phyloP scores from a whole-genome alignment of 1,284 basidiomycete species.

The Prillingera fragicola region DNA sequence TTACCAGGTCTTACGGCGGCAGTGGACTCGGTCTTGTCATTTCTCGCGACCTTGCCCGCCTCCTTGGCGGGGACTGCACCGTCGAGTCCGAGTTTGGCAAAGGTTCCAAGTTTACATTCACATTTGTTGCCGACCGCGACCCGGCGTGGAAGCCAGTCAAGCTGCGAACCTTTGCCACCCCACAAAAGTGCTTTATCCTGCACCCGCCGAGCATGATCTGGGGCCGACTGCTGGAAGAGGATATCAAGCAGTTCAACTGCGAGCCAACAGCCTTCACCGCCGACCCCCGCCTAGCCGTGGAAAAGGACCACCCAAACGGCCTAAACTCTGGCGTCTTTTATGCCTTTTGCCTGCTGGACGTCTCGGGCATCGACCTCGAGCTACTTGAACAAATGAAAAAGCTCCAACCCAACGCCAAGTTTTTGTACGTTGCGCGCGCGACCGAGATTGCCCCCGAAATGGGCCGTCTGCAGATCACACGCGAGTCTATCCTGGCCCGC shows the following conservation, averaged over 20 bases:
- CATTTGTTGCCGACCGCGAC: slow-evolving; percentile 28
- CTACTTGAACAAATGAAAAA: slow-evolving; percentile 16
- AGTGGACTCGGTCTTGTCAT: slow-evolving; percentile 44
- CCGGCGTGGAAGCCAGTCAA: slow-evolving; percentile 8
- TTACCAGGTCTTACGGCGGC: slow-evolving; percentile 42
- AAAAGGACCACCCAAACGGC: slow-evolving; percentile 18
- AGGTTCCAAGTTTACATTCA: slow-evolving; percentile 43
- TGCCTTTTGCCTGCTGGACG: slow-evolving; percentile 28
- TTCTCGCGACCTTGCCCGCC: slow-evolving; percentile 34
- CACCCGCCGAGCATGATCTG: slow-evolving; percentile 19
- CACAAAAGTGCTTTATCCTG: slow-evolving; percentile 24
- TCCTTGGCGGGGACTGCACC: slow-evolving; percentile 43
- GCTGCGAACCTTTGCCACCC: slow-evolving; percentile 5
- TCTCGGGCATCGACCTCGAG: slow-evolving; percentile 12
- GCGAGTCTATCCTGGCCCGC: slow-evolving; percentile 35
- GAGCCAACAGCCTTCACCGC: slow-evolving; percentile 29
- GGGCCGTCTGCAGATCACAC: slow-evolving; percentile 14
- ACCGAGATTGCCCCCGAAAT: slow-evolving; percentile 28
- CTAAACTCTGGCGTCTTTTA: slow-evolving; percentile 19
- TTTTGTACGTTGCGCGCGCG: slow-evolving; percentile 31
- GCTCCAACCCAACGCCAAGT: slow-evolving; percentile 31
- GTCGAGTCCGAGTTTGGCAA: slow-evolving; percentile 41
- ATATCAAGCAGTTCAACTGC: slow-evolving; percentile 27
- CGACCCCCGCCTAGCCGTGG: slow-evolving; percentile 14
- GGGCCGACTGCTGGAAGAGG: slow-evolving; percentile 31